Conservation (phyloP, 352 stramenopile species). For the Globisporangium spinosum region DNA sequence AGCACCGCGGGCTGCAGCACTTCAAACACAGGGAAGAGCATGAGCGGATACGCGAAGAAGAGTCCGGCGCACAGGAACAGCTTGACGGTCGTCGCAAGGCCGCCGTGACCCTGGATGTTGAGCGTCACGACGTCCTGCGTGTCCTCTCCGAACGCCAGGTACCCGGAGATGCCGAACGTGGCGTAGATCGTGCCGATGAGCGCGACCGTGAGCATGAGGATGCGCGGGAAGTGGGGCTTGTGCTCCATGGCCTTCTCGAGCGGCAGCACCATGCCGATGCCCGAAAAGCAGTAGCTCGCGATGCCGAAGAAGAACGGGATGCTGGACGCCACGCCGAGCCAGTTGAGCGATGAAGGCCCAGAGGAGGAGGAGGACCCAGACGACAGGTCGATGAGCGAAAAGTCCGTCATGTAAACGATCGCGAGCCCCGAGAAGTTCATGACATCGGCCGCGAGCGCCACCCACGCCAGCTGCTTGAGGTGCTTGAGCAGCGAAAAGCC, state of each 20-base stretch:
- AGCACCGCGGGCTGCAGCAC: conserved; percentile 29
- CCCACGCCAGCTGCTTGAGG: conserved; percentile 67
- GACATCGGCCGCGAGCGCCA: conserved; percentile 68
- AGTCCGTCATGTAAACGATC: conserved; percentile 67
- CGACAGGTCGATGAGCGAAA: conserved; percentile 35
- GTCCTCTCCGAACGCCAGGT: conserved; percentile 58
- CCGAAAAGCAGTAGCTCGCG: conserved; percentile 78
- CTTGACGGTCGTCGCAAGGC: conserved; percentile 65
- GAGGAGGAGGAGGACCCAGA: conserved; percentile 4
- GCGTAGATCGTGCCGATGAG: conserved; percentile 65
- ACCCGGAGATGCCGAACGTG: conserved; percentile 63
- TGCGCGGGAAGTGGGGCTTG: conserved; percentile 42
- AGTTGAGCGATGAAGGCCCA: conserved; percentile 19
- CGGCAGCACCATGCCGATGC: conserved; percentile 66
- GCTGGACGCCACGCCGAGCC: conserved; percentile 35
- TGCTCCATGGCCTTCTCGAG: conserved; percentile 61
- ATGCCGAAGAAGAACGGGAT: conserved; percentile 74
- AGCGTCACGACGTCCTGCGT: conserved; percentile 76
- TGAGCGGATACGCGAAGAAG: conserved; percentile 82
- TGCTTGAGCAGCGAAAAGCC: conserved; percentile 57
- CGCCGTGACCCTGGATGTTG: conserved; percentile 49
- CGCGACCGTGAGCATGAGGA: conserved; percentile 45
- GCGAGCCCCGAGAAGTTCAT: conserved; percentile 72
- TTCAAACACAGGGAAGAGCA: conserved; percentile 83
- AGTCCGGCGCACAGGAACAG: conserved; percentile 61